Percentiles rank a stretch among this genome's conserved stretches.
Evolutionary conservation across 495 filamentous ascomycete species (phyloP).

Genomic region (Chaetomium tenue): DNA sequence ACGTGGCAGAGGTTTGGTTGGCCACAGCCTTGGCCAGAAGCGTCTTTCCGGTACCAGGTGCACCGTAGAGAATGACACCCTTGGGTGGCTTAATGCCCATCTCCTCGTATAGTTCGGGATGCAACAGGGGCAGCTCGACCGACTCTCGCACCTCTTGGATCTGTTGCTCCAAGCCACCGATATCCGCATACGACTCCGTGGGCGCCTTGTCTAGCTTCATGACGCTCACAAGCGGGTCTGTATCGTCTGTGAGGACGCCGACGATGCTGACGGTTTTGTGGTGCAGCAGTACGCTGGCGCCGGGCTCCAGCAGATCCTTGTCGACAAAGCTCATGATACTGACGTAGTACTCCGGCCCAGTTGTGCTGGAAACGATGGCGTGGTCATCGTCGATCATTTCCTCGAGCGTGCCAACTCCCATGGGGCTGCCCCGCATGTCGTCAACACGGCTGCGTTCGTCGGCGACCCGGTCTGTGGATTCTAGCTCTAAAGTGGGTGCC

Average conservation of each 20-base stretch:
- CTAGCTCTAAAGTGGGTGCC: constrained; percentile 58
- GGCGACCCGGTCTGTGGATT: constrained; percentile 72
- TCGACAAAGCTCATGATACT: constrained; percentile 99
- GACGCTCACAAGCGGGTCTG: constrained; percentile 92
- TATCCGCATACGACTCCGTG: constrained; percentile 97
- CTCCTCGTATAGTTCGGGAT: constrained; percentile 98
- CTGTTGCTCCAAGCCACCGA: constrained; percentile 90
- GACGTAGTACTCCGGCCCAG: constrained; percentile 98
- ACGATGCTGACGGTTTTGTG: constrained; percentile 98
- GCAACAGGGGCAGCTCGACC: constrained; percentile 91
- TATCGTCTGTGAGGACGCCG: constrained; percentile 93
- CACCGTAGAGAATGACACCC: constrained; percentile 98
- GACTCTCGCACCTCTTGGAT: constrained; percentile 98
- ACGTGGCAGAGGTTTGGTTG: constrained; percentile 97
- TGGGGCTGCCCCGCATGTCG: constrained; percentile 97
- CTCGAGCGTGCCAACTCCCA: constrained; percentile 97
- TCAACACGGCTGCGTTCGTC: constrained; percentile 95
- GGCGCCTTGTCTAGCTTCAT: constrained; percentile 99
- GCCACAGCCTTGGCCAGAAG: constrained; percentile 96
- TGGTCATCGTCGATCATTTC: constrained; percentile 99
- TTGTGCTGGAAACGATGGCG: constrained; percentile 95
- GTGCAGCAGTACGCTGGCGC: constrained; percentile 91
- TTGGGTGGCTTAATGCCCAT: constrained; percentile 99
- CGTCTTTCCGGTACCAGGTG: constrained; percentile 96
- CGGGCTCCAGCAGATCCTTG: constrained; percentile 96